A percentile compares a stretch with the other conserved stretches of the same genome.
Evolutionary conservation across 345 rosid genomes (phyloP).

Genomic region (Aquilaria malaccensis): DNA sequence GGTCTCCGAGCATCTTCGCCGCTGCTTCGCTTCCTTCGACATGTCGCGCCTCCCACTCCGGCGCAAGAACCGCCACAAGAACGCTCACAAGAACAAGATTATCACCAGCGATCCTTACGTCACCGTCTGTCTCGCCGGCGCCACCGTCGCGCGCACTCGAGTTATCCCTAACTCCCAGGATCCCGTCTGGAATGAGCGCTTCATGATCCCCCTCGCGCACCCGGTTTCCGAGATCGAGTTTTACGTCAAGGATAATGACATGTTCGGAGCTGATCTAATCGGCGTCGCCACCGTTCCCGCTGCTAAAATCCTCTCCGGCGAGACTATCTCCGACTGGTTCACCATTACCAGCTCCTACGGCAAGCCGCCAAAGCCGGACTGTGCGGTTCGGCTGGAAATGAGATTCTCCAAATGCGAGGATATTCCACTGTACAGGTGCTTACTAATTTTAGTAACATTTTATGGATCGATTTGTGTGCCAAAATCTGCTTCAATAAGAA

Average conservation of each 20-base stretch:
- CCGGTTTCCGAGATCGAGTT: slow-evolving; percentile 54
- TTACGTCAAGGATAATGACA: slow-evolving; percentile 61
- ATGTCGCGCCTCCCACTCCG: slow-evolving; percentile 27
- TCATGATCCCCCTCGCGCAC: slow-evolving; percentile 60
- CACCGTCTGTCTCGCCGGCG: slow-evolving; percentile 54
- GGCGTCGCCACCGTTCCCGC: slow-evolving; percentile 46
- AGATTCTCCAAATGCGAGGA: slow-evolving; percentile 37
- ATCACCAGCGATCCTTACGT: slow-evolving; percentile 82
- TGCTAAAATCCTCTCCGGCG: slow-evolving; percentile 26
- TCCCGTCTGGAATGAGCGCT: slow-evolving; percentile 64
- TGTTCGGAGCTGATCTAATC: slow-evolving; percentile 70
- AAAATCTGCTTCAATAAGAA: too few relatives aligned
- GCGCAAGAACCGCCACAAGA: neutral
- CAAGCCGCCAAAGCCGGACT: slow-evolving; percentile 54
- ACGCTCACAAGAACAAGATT: slow-evolving; percentile 23
- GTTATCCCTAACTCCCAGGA: slow-evolving; percentile 50
- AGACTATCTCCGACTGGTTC: slow-evolving; percentile 48
- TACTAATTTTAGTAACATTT: too few relatives aligned
- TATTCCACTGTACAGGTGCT: slow-evolving; percentile 21
- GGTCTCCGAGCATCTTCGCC: slow-evolving; percentile 42
- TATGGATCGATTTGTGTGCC: too few relatives aligned
- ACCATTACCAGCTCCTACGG: slow-evolving; percentile 40
- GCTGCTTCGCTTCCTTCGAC: slow-evolving; percentile 34
- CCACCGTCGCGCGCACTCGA: slow-evolving; percentile 71
- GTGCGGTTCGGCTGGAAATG: slow-evolving; percentile 49